Base-by-base conservation (phyloP, 352 stramenopile species). In the Elongisporangium anandrum region DNA sequence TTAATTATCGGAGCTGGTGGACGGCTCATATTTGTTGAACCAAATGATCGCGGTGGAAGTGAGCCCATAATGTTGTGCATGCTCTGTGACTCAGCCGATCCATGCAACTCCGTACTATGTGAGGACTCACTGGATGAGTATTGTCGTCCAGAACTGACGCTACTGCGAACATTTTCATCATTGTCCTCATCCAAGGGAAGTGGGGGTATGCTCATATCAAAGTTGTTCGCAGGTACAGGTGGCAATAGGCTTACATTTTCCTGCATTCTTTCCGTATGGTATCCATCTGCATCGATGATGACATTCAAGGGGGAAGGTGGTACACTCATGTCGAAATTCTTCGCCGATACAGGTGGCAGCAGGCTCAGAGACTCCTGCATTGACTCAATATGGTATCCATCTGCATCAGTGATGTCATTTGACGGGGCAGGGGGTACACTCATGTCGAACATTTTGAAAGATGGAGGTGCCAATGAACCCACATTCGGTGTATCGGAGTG, bases 121-220 rank as follows among this genome's bases (percentile, higher is more conserved):
- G 34, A 45, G 1, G 34, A 45, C 9, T 45, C 34, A 12, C 34
- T 45, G 16, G 34, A 45, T 45, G 34, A 45, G 34, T 17, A 45
- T 2, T 15, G 34, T 9, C 34, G 10, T 12, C 34, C 34, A 17
- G 34, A 45, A 45, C 10, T 45, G 13, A 16, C 10, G 34, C 34
- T 45, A 12, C 34, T 45, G 1, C 34, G 16, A 17, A 2, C 34
- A 45, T 12, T 15, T 17, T 45, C 34, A 17, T 45, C 34, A 17
- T 17, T 45, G 34, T 53, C 22, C 22, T 24, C 39, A 12, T 56
- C 19, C 26, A 61, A 29, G n/a, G 29, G 50, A 13, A 41, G n/a
- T 12, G 57, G 57, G 8, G 57, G 57, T 17, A 23, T 8, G 39
- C 50, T 63, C 57, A 63, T 63, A 16, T 63, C 57, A 12, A 63